Evolutionary conservation across 1,284 basidiomycete species (phyloP), one percentile per base, ranked within the genome.

Genomic region (Lignosus rhinocerotis): DNA sequence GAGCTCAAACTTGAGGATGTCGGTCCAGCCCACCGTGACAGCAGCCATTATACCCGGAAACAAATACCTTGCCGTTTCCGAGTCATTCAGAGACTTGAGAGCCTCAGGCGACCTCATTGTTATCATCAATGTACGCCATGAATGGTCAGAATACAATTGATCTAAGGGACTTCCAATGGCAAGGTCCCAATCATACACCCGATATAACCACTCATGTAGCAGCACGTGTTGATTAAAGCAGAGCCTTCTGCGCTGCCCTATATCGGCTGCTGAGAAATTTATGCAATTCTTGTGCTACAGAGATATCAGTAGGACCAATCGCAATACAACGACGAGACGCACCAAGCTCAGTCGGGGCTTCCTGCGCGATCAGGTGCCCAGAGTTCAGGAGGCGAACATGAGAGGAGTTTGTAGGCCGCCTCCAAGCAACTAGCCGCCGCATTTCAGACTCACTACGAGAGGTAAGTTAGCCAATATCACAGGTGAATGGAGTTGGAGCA

Each of bases 361-460:
- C 70, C 30, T 73, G 72, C 14, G 67, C 56, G 21, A 72, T 69
- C 62, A 90, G 70, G 77, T 90, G 88, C 0, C 85, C 83, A 33
- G 82, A 79, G 39, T 69, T 75, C 10, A 71, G 63, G 52, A 90
- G 78, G n/a, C 79, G 70, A 1, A 83, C 70, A 67, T 91, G 88
- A 11, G 79, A 80, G 32, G 84, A 68, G 64, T 90, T 88, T 51
- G 63, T 74, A 2, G 81, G 78, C 36, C 88, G 72, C n/a, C 82
- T 70, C 85, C 86, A 88, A 10, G 86, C 84, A 25, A 78, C 72
- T 51, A 79, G 72, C 53, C 70, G 68, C 21, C 78, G 78, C 25
- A 70, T 60, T 8, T 77, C 74, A 33, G 80, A 63, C 36, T 79
- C 79, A 38, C 64, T 58, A 50, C 19, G 59, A 33, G 47, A n/a